phyloP scores from a whole-genome alignment of 257 asterid genomes.

The Thymus quinquecostatus region DNA sequence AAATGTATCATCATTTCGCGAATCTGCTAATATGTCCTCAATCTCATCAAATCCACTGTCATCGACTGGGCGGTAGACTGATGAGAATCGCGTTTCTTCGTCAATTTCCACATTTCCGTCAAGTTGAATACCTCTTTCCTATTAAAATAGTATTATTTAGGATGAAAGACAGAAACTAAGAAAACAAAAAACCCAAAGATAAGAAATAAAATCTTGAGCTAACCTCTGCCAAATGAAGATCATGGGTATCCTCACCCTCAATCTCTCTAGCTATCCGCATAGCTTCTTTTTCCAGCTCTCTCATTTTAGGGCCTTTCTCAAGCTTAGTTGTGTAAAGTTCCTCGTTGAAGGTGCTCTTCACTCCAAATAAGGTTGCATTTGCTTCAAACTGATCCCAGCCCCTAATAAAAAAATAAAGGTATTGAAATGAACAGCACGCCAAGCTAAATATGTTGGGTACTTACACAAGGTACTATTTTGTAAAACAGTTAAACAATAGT shows the following conservation, averaged over 20 bases:
- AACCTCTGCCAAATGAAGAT: slow-evolving; percentile 98
- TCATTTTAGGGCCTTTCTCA: slow-evolving; percentile 87
- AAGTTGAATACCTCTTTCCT: slow-evolving; percentile 91
- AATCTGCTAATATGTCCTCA: slow-evolving; percentile 69
- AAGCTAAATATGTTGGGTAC: neutral
- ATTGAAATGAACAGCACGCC: slow-evolving; percentile 13
- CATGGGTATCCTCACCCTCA: slow-evolving; percentile 87
- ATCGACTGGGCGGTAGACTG: slow-evolving; percentile 72
- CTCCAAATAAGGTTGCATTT: slow-evolving; percentile 87
- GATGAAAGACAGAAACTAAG: slow-evolving; percentile 21
- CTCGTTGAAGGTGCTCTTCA: slow-evolving; percentile 90
- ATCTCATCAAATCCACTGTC: slow-evolving; percentile 83
- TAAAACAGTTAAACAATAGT: slow-evolving; percentile 3
- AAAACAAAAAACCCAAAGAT: slow-evolving; percentile 8
- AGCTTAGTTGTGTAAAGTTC: slow-evolving; percentile 97
- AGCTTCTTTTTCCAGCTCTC: slow-evolving; percentile 90
- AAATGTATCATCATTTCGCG: slow-evolving; percentile 82
- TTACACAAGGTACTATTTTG: slow-evolving; percentile 19
- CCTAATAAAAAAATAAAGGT: slow-evolving; percentile 43
- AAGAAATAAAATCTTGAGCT: slow-evolving; percentile 17
- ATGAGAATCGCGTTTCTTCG: slow-evolving; percentile 88
- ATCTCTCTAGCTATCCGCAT: slow-evolving; percentile 83
- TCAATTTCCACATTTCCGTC: slow-evolving; percentile 72
- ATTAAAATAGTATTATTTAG: slow-evolving; percentile 33
- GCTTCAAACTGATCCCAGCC: slow-evolving; percentile 98